Conservation (phyloP, 2,329 filamentous ascomycete genomes). For the Alternaria gaisen region DNA sequence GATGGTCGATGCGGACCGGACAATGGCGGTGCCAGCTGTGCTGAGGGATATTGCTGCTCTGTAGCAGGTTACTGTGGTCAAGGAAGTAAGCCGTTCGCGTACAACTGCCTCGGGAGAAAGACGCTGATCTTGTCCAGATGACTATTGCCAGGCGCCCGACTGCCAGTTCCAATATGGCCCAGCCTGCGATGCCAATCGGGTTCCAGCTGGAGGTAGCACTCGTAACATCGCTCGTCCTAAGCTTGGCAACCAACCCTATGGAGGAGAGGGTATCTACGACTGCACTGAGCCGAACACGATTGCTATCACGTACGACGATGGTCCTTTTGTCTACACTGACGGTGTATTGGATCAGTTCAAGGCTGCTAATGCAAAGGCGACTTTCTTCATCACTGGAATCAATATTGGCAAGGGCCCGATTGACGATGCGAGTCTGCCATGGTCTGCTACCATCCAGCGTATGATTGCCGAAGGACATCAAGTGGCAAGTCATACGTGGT, state of each 20-base stretch:
- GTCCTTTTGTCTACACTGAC: conserved; percentile 68
- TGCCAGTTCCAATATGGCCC: conserved; percentile 68
- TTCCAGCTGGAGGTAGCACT: conserved; percentile 64
- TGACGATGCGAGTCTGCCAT: conserved; percentile 55
- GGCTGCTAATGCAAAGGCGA: conserved; percentile 68
- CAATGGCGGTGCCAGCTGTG: conserved; percentile 41
- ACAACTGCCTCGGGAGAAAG: neutral
- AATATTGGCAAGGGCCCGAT: conserved; percentile 65
- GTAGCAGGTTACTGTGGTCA: conserved; percentile 28
- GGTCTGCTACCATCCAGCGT: conserved; percentile 61
- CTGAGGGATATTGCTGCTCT: conserved; percentile 47
- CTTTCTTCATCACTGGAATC: conserved; percentile 71
- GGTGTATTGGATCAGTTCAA: conserved; percentile 68
- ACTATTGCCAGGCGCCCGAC: conserved; percentile 67
- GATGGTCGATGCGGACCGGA: conserved; percentile 43
- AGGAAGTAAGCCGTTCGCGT: conserved; percentile 34
- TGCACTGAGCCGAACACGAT: conserved; percentile 64
- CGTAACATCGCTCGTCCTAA: conserved; percentile 60
- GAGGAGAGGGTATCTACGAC: conserved; percentile 64
- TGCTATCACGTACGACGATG: conserved; percentile 74
- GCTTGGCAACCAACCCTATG: conserved; percentile 64
- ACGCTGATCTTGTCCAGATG: conserved; percentile 20
- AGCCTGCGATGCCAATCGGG: conserved; percentile 66
- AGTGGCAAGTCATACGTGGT: conserved; percentile 67
- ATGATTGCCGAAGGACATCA: conserved; percentile 67